Base-by-base conservation (phyloP, 257 asterid genomes). In the Eustoma russellianum region DNA sequence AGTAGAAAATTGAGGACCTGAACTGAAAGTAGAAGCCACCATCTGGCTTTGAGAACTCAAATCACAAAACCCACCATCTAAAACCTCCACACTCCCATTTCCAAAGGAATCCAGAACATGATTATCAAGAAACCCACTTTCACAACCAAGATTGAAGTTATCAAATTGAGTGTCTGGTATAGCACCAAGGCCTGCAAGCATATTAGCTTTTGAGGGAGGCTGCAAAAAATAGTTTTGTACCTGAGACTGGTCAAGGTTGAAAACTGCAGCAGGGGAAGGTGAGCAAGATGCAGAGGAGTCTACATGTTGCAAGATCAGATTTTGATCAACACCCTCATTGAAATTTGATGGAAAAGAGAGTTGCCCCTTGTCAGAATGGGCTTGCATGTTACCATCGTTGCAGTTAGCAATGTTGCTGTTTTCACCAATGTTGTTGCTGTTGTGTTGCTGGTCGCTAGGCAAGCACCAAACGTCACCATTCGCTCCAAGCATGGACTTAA, bases 261-360 rank as follows among this genome's bases (percentile, higher is more conserved):
- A 82, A 57, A 81, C 76, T 2, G 88, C 74, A 13, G 79, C 88
- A 9, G 95, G 72, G 0, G 87, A 70, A 0, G 97, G 97, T 1
- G 98, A 85, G 56, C 95, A 82, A 12, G 97, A 80, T 0, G 95
- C 77, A 6, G 98, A 84, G 0, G 98, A 88, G 51, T 85, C 94
- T 35, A 80, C 77, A 38, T 38, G 43, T 0, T 38, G 43, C 0
- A 68, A 57, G 24, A 87, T 66, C 62, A 83, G 80, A 34, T 69
- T 70, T 57, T 53, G 77, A 6, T 72, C 76, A 13, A 67, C 66
- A 38, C 43, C 43, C 11, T 70, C 83, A 17, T 65, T 45, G 68
- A 81, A 79, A 53, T 54, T 74, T 0, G 93, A 53, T 1, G 92
- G 68, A 60, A 81, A 83, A 0, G 86, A 60, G 16, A 75, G 61